Base-by-base conservation (phyloP, 2,329 filamentous ascomycete species). In the Colletotrichum tanaceti region DNA sequence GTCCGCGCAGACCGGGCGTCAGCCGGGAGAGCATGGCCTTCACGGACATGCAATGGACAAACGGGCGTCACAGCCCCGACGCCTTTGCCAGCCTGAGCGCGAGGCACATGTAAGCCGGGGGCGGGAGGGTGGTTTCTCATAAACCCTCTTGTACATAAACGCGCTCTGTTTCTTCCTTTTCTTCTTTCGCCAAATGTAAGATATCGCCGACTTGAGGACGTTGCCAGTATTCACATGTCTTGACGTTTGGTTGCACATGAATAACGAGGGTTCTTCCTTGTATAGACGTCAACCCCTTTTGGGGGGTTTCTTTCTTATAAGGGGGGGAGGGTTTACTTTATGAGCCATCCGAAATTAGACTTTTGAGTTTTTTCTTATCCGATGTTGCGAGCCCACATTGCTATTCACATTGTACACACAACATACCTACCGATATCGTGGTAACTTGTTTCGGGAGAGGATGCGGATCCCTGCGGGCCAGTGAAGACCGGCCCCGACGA, bases 81-180 rank as follows among this genome's bases (percentile, higher is more conserved):
- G 92, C 92, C 16, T 94, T 94, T 83, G 89, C 91, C 2, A 92
- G 90, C 58, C 81, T 94, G 71, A 93, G 91, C 74, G 88, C 91
- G 60, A 82, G 86, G 72, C 85, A 86, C 74, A 80, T 75, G 64
- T 77, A 71, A 79, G 11, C 22, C 53, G 16, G 41, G 41, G 46
- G 22, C 41, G 43, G 13, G n/a, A 16, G 38, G 5, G 10, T 24
- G 20, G 28, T 32, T 7, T 7, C 28, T n/a, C 55, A 28, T 22
- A 35, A 14, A 32, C 55, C 38, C 65, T 60, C 49, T 55, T 68
- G 62, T 68, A 60, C 43, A 68, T 68, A 65, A 10, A n/a, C 52
- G 49, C 35, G 28, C 28, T 9, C 28, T 9, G 28, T 32, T 32
- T 32, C 28, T 7, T 32, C 7, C 11, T 38, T 53, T n/a, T 49